phyloP scores from a whole-genome alignment of 345 rosid species.

The Linum trigynum region DNA sequence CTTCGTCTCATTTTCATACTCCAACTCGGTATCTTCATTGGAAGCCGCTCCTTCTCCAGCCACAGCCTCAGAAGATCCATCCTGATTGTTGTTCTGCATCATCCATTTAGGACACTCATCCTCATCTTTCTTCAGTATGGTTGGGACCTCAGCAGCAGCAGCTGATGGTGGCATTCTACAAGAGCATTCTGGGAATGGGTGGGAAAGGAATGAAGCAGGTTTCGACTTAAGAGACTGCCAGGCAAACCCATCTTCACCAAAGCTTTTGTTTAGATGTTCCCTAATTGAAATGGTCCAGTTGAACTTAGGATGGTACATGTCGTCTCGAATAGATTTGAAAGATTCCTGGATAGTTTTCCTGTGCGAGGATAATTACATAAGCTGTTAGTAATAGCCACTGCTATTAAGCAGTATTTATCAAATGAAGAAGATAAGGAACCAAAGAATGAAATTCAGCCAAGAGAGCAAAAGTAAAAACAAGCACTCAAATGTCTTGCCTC shows the following conservation, averaged over 20 bases:
- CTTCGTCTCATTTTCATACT: conserved; percentile 41
- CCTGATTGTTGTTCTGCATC: conserved; percentile 20
- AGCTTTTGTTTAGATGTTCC: conserved; percentile 80
- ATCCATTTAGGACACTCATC: conserved; percentile 95
- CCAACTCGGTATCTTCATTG: conserved; percentile 45
- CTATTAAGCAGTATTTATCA: too few relatives aligned
- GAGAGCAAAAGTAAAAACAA: background rate
- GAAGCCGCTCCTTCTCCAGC: conserved; percentile 25
- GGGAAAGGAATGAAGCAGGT: conserved; percentile 63
- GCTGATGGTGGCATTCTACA: conserved; percentile 49
- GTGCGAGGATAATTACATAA: conserved; percentile 18
- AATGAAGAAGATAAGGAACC: too few relatives aligned
- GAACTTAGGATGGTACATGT: conserved; percentile 65
- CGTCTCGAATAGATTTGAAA: conserved; percentile 48
- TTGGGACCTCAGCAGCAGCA: conserved; percentile 5
- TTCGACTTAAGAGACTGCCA: conserved; percentile 60
- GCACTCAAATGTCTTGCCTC: background rate
- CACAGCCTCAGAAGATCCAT: conserved; percentile 20
- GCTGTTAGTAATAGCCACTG: background rate
- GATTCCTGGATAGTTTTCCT: conserved; percentile 60
- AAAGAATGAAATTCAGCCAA: too few relatives aligned
- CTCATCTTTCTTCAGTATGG: conserved; percentile 39
- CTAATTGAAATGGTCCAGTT: conserved; percentile 67
- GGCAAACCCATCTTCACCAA: conserved; percentile 61
- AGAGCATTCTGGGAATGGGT: conserved; percentile 96